These are phyloP conservation scores for Chrysoporthe puriensis DNA, from an alignment of 2,329 filamentous ascomycete genomes.

Conservation along the genomic window DNA sequence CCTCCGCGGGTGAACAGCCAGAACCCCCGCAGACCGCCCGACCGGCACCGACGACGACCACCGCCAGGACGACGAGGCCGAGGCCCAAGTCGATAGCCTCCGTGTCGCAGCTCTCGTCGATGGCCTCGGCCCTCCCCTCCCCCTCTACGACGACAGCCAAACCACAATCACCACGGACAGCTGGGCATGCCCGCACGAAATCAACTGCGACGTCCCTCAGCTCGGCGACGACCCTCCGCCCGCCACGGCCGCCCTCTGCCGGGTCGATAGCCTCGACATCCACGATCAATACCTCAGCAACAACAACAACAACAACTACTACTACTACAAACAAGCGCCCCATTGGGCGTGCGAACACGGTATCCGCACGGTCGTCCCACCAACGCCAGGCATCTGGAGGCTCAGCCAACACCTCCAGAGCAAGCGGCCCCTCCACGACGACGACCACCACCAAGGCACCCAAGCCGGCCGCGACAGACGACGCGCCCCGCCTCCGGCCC, in stretches of 20 bases:
- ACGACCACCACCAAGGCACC: conserved; percentile 23
- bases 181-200: conserved; percentile 44
- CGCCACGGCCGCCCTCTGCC: conserved; percentile 38
- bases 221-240: conserved; percentile 44
- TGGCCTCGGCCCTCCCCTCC: conserved; percentile 32
- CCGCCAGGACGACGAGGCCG: conserved; percentile 30
- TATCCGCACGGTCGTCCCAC: conserved; percentile 14
- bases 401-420: conserved; percentile 7
- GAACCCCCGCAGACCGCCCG: conserved; percentile 13
- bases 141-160: conserved; percentile 33
- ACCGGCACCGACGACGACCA: conserved; percentile 30
- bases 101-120: conserved; percentile 25
- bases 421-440: conserved; percentile 25
- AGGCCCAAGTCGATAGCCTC: conserved; percentile 29
- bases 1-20: conserved; percentile 12
- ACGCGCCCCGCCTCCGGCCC: conserved; percentile 49
- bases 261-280: conserved; percentile 29
- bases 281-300: conserved; percentile 22
- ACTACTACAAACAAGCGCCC: conserved; percentile 16
- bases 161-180: conserved; percentile 22
- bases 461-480: conserved; percentile 2
- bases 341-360: conserved; percentile 27
- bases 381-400: conserved; percentile 16
- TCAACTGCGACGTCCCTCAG: conserved; percentile 46
- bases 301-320: background rate